Evolutionary conservation across 495 filamentous ascomycete genomes (phyloP).

Genomic region (Bacidia rubella): DNA sequence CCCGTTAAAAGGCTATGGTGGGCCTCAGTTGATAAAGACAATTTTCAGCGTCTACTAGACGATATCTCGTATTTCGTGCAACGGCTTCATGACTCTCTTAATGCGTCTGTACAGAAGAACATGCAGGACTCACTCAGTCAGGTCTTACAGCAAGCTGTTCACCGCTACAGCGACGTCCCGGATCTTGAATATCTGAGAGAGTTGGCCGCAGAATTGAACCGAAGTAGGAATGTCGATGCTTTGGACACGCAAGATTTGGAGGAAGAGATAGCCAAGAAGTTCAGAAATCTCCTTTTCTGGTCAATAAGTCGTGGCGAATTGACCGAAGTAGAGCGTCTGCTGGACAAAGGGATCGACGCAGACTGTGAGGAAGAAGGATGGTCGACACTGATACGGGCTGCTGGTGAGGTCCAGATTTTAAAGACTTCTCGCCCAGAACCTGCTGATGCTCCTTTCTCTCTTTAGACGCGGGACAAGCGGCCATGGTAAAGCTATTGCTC

Average conservation of each 20-base stretch:
- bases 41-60: conserved; percentile 15
- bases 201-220: background rate
- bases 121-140: conserved; percentile 4
- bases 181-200: conserved; percentile 10
- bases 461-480: background rate
- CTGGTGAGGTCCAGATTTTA: too few species aligned
- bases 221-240: background rate
- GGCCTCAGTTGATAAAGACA: conserved; percentile 19
- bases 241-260: conserved; percentile 2
- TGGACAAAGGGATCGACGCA: conserved; percentile 6
- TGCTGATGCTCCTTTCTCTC: too few species aligned
- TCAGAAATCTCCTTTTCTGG: conserved; percentile 7
- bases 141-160: conserved; percentile 4
- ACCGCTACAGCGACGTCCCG: conserved; percentile 5
- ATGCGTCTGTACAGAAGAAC: conserved; percentile 8
- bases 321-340: background rate
- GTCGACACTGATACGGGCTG: conserved; percentile 5
- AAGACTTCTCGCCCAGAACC: too few species aligned
- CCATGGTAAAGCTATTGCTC: conserved; percentile 1
- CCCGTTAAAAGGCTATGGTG: conserved; percentile 19
- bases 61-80: conserved; percentile 14
- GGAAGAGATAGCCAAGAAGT: conserved; percentile 3
- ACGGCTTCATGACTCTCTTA: conserved; percentile 11
- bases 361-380: conserved; percentile 1
- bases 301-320: conserved; percentile 1